Evolutionary conservation across 1,284 basidiomycete species (phyloP), one percentile per base, ranked within the genome.

Genomic region (Fomes fomentarius): DNA sequence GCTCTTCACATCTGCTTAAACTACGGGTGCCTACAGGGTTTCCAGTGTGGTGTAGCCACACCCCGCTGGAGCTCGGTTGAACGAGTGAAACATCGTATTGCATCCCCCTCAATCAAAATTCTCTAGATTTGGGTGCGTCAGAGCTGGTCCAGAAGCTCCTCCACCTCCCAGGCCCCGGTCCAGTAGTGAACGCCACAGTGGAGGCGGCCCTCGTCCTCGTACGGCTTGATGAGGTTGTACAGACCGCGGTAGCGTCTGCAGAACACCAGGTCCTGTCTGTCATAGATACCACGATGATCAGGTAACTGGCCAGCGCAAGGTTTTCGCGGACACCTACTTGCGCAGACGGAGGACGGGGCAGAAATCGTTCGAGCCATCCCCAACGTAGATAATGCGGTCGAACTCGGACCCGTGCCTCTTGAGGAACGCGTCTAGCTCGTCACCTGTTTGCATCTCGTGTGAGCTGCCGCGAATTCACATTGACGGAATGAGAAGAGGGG

Each of bases 321-420:
- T n/a, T 10, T 25, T 14, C 22, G 17, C 14, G 15, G 7, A 25
- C 24, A 74, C 81, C 54, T 62, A 92, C 88, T 81, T 80, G 73
- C 89, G 77, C 53, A 98, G 77, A 49, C 91, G 85, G 52, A 96
- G 74, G 46, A 95, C 80, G 4, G 96, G 95, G 69, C 97, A 99
- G 69, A 93, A 98, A 71, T 99, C 97, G 71, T 99, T 99, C 11
- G 83, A 81, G 1, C 96, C 96, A 69, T 99, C 96, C 21, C 96
- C 97, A 51, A 98, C 82, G 70, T 98, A 99, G 41, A 94, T 78
- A 59, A 98, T 79, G 49, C 90, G 85, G 58, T 96, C 90, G 66
- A 81, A 98, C 30, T 77, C 74, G 14, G 82, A 78, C n/a, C 80
- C 79, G 59, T 91, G 78, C n/a, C 85, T 76, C 2, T 76, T 75